These are phyloP conservation scores for Candida insectalens DNA, from an alignment of 805 yeast genomes.

Conservation along the genomic window DNA sequence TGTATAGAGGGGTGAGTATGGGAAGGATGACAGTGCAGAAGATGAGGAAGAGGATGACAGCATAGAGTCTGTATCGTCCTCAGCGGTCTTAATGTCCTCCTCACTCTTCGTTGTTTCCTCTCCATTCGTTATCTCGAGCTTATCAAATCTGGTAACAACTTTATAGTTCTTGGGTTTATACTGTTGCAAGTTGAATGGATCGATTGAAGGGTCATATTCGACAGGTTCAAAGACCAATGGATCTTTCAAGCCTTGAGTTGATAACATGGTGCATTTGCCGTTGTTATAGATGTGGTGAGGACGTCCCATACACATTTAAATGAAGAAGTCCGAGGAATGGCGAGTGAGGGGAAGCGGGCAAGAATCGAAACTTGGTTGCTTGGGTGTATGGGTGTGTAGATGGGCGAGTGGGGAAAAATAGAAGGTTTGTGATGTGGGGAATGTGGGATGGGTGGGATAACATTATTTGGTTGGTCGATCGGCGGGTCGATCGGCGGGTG, in stretches of 20 bases:
- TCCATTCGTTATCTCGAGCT: conserved; percentile 6
- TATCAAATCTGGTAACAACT: conserved; percentile 18
- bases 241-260: no score
- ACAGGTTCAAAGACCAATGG: conserved; percentile 14
- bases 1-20: no score
- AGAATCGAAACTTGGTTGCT: not conserved
- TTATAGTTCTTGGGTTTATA: conserved; percentile 22
- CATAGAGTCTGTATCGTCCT: no score
- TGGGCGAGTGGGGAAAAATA: no score
- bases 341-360: not conserved
- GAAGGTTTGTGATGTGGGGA: no score
- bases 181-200: conserved; percentile 23
- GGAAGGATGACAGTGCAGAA: no score
- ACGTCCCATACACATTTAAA: conserved; percentile 5
- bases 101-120: not conserved
- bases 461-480: no score
- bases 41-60: no score
- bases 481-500: no score
- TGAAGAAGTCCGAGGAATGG: not conserved
- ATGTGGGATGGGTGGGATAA: no score
- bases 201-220: conserved; percentile 20
- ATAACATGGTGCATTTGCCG: not conserved
- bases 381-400: no score
- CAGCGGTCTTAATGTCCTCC: no score
- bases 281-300: conserved; percentile 5